phyloP scores from a whole-genome alignment of 1,284 basidiomycete genomes.

The Apiotrichum porosum region DNA sequence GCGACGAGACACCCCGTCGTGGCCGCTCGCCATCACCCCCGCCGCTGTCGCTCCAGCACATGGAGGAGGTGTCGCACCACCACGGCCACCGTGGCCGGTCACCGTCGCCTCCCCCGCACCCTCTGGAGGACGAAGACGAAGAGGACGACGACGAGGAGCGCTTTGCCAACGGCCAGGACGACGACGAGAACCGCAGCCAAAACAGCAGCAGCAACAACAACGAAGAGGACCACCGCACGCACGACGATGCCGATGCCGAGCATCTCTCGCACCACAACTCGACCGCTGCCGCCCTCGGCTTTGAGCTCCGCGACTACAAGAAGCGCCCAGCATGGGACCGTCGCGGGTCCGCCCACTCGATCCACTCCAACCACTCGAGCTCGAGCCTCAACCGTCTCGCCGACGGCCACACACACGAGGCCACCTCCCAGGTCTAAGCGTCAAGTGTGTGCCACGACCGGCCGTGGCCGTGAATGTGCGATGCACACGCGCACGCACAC shows the following conservation, averaged over 20 bases:
- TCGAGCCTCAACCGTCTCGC: no score
- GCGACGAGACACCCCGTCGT: slow-evolving; percentile 15
- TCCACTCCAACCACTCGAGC: not conserved
- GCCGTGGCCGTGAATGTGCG: no score
- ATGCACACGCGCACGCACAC: no score
- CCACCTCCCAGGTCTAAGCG: no score
- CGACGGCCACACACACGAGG: no score
- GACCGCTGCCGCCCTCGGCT: slow-evolving; percentile 10
- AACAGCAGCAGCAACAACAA: not conserved
- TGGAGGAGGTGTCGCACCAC: no score
- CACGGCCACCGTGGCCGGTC: not conserved
- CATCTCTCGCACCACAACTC: not conserved
- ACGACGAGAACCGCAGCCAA: no score
- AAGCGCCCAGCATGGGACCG: slow-evolving; percentile 1
- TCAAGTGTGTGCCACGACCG: no score
- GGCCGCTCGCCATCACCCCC: slow-evolving; percentile 9
- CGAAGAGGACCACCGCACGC: not conserved
- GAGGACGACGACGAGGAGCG: slow-evolving; percentile 5
- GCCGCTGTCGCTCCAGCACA: not conserved
- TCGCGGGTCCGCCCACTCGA: no score
- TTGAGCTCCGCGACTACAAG: slow-evolving; percentile 8
- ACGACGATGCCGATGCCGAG: slow-evolving; percentile 1
- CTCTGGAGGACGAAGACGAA: slow-evolving; percentile 6
- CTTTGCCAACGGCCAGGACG: no score
- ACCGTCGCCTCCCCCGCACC: not conserved